Evolutionary conservation across 192 early-diverging fungal genomes (phyloP), one percentile per base, ranked within the genome.

Genomic region (Coemansia erecta): DNA sequence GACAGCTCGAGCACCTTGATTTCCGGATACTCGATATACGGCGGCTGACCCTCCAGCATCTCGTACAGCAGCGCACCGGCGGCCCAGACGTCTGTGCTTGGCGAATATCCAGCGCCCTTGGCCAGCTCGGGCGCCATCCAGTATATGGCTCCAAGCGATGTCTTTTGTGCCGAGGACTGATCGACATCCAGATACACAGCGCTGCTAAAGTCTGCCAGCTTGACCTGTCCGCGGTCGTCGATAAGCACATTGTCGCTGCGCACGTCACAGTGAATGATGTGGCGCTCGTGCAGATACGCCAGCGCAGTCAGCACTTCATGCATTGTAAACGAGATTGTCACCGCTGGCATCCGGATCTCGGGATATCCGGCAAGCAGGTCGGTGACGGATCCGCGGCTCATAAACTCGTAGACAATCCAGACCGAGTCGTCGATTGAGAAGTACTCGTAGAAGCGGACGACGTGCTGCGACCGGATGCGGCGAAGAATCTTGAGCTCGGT

Each of bases 141-240:
- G 63, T 78, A 82, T 53, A 78, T 66, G 8, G 81, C 72, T 0
- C 81, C 81, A 44, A 81, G 58, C 57, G 72, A 57, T 21, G 72
- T 45, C 45, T 69, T 74, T 23, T 75, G 68, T 28, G 62, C 73
- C 10, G 72, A 65, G 33, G 43, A 17, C 52, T 75, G 75, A 50
- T 70, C 77, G 13, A 57, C 52, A 14, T 71, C 61, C 63, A 80
- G 45, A 22, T 63, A 64, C 58, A 74, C 76, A 11, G 75, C 81
- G 51, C 63, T 73, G 61, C 73, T 73, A 55, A 83, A 80, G 43
- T 83, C 77, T 0, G 81, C 84, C 64, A 90, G 82, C 69, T 89
- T 90, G 40, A 89, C 85, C 59, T 83, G 76, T 15, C 89, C 89
- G 12, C 75, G 64, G 47, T 73, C 63, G 53, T 71, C 72, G 28